phyloP scores from a whole-genome alignment of 1,139 yeast genomes.

The Pneumocystis canis region DNA sequence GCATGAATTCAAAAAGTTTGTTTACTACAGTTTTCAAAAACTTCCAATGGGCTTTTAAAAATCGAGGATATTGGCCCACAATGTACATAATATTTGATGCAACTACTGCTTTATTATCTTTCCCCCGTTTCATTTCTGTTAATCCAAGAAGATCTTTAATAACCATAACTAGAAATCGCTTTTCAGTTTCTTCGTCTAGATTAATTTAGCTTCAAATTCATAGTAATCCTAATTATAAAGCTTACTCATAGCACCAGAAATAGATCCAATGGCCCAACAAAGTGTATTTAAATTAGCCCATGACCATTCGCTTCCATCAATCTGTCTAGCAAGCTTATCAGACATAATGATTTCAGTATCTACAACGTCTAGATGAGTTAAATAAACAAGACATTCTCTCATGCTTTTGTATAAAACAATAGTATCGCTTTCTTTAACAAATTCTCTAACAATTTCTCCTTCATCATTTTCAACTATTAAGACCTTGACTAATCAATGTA shows the following conservation, averaged over 20 bases:
- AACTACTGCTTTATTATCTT: conserved; percentile 95
- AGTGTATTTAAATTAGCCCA: conserved; percentile 95
- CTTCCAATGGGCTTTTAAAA: conserved; percentile 95
- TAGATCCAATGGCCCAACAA: conserved; percentile 99
- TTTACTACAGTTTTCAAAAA: conserved; percentile 89
- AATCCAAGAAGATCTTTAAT: conserved; percentile 79
- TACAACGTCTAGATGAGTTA: conserved; percentile 86
- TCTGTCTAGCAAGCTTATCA: conserved; percentile 76
- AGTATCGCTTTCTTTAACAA: conserved; percentile 92
- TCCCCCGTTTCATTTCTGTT: conserved; percentile 93
- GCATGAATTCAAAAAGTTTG: conserved; percentile 95
- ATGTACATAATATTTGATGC: conserved; percentile 98
- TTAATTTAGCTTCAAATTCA: background rate
- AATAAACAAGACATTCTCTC: conserved; percentile 87
- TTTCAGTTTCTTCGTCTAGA: conserved; percentile 79
- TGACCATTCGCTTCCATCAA: conserved; percentile 96
- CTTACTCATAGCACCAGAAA: conserved; percentile 81
- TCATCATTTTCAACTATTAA: conserved; percentile 94
- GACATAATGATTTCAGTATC: conserved; percentile 92
- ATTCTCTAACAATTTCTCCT: conserved; percentile 96
- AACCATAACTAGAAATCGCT: conserved; percentile 79
- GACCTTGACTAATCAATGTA: conserved; percentile 5
- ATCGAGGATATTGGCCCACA: conserved; percentile 97
- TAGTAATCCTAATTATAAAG: background rate
- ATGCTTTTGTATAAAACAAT: conserved; percentile 86